Percentiles rank a stretch among this genome's conserved stretches.
These are phyloP conservation scores for Galeopsis tetrahit DNA, from an alignment of 257 asterid genomes.

Conservation along the genomic window DNA sequence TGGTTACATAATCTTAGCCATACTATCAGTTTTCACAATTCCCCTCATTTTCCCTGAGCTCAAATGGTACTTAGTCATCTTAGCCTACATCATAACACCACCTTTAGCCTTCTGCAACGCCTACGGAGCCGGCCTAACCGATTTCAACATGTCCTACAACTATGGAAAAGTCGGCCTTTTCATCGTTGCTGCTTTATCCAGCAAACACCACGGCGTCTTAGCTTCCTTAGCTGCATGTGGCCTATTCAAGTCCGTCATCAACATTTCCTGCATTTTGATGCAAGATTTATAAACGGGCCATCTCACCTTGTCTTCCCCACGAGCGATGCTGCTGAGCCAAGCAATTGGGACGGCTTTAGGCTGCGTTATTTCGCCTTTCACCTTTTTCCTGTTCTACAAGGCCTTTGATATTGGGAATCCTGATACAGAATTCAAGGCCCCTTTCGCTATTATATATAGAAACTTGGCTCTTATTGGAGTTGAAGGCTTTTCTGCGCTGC, in stretches of 20 bases:
- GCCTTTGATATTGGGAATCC: constrained; percentile 86
- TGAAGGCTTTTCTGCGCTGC: constrained; percentile 74
- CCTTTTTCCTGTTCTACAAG: constrained; percentile 67
- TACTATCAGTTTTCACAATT: constrained; percentile 49
- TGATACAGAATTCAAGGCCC: constrained; percentile 69
- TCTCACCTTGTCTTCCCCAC: constrained; percentile 65
- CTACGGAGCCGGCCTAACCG: constrained; percentile 81
- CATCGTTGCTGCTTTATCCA: constrained; percentile 66
- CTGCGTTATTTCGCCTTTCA: constrained; percentile 58
- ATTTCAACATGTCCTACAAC: constrained; percentile 77
- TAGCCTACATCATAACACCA: constrained; percentile 68
- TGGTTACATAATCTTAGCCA: constrained; percentile 54
- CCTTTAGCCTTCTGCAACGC: constrained; percentile 80
- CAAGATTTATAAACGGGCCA: constrained; percentile 81
- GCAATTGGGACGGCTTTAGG: constrained; percentile 73
- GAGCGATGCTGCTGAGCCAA: constrained; percentile 74
- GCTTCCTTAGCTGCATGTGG: constrained; percentile 79
- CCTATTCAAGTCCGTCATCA: constrained; percentile 60
- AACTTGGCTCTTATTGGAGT: constrained; percentile 71
- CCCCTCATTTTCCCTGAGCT: constrained; percentile 71
- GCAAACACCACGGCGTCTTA: constrained; percentile 67
- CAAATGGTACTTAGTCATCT: constrained; percentile 70
- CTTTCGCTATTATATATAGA: constrained; percentile 65
- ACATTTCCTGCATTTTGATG: constrained; percentile 66
- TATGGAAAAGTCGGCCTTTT: constrained; percentile 82